phyloP scores from a whole-genome alignment of 257 asterid species.

The Jacaranda mimosifolia region DNA sequence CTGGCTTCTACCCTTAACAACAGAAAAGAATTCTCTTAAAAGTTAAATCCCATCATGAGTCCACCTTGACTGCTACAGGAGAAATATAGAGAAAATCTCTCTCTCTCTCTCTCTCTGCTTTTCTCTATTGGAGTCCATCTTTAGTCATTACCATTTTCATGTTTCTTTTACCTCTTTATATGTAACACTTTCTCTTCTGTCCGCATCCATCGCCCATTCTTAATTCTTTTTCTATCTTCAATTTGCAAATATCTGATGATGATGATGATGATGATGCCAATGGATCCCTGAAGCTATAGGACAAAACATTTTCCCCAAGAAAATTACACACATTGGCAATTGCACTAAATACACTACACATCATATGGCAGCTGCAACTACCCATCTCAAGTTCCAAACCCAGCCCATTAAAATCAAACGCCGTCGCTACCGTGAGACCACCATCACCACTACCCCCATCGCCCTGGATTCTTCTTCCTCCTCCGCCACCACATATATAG shows the following conservation, averaged over 20 bases:
- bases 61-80: slow-evolving; percentile 21
- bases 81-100: background rate
- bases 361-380: slow-evolving; percentile 68
- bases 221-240: slow-evolving; percentile 10
- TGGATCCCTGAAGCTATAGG: slow-evolving; percentile 43
- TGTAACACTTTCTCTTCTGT: background rate
- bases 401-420: slow-evolving; percentile 66
- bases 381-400: slow-evolving; percentile 65
- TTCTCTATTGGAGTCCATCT: background rate
- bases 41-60: background rate
- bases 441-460: slow-evolving; percentile 61
- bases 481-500: slow-evolving; percentile 16
- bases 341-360: background rate
- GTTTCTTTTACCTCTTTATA: background rate
- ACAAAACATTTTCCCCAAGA: slow-evolving; percentile 26
- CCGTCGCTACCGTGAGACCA: slow-evolving; percentile 76
- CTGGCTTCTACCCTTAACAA: background rate
- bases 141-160: background rate
- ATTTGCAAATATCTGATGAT: slow-evolving; percentile 17
- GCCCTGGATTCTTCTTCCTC: slow-evolving; percentile 29
- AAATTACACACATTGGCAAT: slow-evolving; percentile 34
- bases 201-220: slow-evolving; percentile 48
- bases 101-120: background rate
- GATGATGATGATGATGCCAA: slow-evolving; percentile 42
- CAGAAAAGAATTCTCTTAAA: background rate